A percentile compares a stretch with the other conserved stretches of the same genome.
phyloP scores from a whole-genome alignment of 257 asterid species.

The Solanum okadae region DNA sequence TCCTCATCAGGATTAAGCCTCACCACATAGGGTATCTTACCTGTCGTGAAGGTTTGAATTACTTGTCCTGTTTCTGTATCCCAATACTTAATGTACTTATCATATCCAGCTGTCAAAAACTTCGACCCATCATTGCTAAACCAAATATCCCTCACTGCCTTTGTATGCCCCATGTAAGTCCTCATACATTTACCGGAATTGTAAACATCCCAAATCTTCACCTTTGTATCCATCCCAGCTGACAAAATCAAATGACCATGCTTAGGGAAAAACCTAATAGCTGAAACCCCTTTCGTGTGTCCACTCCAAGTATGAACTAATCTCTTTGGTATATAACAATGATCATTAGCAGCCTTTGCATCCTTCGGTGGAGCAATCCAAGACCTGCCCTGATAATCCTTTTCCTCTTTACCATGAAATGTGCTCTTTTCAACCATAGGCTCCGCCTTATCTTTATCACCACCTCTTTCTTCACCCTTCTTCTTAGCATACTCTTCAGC shows the following conservation, averaged over 20 bases:
- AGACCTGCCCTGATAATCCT: slow-evolving; percentile 95
- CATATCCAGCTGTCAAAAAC: slow-evolving; percentile 92
- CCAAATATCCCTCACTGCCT: slow-evolving; percentile 92
- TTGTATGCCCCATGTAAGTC: slow-evolving; percentile 93
- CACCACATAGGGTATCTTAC: slow-evolving; percentile 87
- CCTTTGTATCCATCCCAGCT: slow-evolving; percentile 95
- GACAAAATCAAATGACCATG: slow-evolving; percentile 89
- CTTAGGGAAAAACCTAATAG: slow-evolving; percentile 90
- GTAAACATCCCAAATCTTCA: slow-evolving; percentile 94
- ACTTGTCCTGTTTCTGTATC: slow-evolving; percentile 99
- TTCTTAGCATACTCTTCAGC: slow-evolving; percentile 97
- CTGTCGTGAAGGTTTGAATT: slow-evolving; percentile 83
- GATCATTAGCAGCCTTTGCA: slow-evolving; percentile 87
- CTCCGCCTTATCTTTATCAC: slow-evolving; percentile 58
- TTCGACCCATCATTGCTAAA: slow-evolving; percentile 84
- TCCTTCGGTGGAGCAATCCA: slow-evolving; percentile 97
- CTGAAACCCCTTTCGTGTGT: slow-evolving; percentile 94
- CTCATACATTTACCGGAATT: slow-evolving; percentile 93
- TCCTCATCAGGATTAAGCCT: slow-evolving; percentile 97
- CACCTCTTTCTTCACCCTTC: slow-evolving; percentile 78
- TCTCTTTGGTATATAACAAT: slow-evolving; percentile 92
- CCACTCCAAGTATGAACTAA: slow-evolving; percentile 98
- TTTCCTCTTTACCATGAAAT: slow-evolving; percentile 93
- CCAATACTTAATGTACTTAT: slow-evolving; percentile 96
- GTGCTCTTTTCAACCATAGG: slow-evolving; percentile 59